Conservation (phyloP, 768 basidiomycete genomes). For the Podaxis pistillaris region DNA sequence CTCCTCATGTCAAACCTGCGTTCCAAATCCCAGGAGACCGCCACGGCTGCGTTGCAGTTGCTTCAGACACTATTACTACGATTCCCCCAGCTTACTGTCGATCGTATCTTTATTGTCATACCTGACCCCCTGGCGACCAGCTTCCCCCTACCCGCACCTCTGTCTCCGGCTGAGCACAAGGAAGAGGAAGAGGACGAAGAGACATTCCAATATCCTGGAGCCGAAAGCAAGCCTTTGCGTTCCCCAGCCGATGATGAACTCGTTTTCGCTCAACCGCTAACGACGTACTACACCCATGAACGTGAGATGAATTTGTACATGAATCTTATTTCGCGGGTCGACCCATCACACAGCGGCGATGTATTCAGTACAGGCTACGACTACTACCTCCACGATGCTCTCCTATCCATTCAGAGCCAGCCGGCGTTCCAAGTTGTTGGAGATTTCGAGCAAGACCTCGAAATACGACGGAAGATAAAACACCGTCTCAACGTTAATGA, state of each 20-base stretch:
- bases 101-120: constrained; percentile 69
- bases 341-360: constrained; percentile 66
- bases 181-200: constrained; percentile 55
- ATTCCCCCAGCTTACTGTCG: constrained; percentile 63
- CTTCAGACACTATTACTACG: constrained; percentile 71
- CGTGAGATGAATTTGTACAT: constrained; percentile 83
- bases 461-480: constrained; percentile 39
- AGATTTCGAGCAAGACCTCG: constrained; percentile 34
- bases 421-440: constrained; percentile 50
- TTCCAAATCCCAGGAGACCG: constrained; percentile 62
- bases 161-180: constrained; percentile 19
- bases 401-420: constrained; percentile 65
- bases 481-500: constrained; percentile 82
- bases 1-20: constrained; percentile 77
- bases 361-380: constrained; percentile 85
- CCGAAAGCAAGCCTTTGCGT: constrained; percentile 26
- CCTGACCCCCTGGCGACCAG: constrained; percentile 71
- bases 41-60: constrained; percentile 78
- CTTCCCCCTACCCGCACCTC: constrained; percentile 61
- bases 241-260: constrained; percentile 23
- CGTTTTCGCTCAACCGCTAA: constrained; percentile 61
- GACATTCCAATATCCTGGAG: constrained; percentile 41
- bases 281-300: constrained; percentile 78
- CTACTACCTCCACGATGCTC: constrained; percentile 77
- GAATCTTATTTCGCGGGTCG: constrained; percentile 72